Conservation (phyloP, 1,139 yeast genomes). For the Zygosaccharomyces sapae region DNA sequence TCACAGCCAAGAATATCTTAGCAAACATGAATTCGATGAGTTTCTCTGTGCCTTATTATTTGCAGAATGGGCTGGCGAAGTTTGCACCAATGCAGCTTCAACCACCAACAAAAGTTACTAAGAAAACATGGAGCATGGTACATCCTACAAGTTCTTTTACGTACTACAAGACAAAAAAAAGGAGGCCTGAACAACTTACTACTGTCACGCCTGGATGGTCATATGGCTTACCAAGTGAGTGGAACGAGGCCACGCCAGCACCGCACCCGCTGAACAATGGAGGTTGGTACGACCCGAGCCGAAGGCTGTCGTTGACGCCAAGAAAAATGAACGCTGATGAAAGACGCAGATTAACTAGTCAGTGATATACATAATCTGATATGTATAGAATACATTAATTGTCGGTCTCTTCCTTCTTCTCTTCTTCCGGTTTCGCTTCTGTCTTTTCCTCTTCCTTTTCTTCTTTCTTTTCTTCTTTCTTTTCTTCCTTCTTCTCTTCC, state of each 20-base stretch:
- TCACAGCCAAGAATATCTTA: conserved; percentile 32
- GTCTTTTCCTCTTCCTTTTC: conserved; percentile 5
- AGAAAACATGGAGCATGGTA: conserved; percentile 52
- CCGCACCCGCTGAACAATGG: conserved; percentile 54
- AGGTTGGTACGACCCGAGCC: conserved; percentile 42
- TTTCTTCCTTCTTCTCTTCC: conserved; percentile 30
- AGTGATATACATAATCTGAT: conserved; percentile 3
- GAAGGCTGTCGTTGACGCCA: conserved; percentile 36
- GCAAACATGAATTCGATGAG: conserved; percentile 38
- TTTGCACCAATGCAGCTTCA: conserved; percentile 87
- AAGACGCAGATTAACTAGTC: background rate
- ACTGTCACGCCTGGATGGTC: conserved; percentile 79
- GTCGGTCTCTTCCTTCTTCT: conserved; percentile 7
- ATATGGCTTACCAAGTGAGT: conserved; percentile 54
- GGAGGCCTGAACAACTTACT: conserved; percentile 46
- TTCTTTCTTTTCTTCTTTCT: conserved; percentile 21
- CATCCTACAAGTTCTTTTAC: conserved; percentile 62
- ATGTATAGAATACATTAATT: conserved; percentile 4
- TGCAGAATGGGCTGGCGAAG: conserved; percentile 65
- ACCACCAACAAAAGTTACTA: conserved; percentile 66
- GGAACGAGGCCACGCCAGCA: conserved; percentile 65
- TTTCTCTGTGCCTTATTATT: conserved; percentile 53
- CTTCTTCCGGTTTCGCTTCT: conserved; percentile 7
- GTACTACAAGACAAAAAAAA: conserved; percentile 42
- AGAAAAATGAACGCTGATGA: conserved; percentile 18